phyloP scores from a whole-genome alignment of 78 protist species.

The Goniomonas avonlea region DNA sequence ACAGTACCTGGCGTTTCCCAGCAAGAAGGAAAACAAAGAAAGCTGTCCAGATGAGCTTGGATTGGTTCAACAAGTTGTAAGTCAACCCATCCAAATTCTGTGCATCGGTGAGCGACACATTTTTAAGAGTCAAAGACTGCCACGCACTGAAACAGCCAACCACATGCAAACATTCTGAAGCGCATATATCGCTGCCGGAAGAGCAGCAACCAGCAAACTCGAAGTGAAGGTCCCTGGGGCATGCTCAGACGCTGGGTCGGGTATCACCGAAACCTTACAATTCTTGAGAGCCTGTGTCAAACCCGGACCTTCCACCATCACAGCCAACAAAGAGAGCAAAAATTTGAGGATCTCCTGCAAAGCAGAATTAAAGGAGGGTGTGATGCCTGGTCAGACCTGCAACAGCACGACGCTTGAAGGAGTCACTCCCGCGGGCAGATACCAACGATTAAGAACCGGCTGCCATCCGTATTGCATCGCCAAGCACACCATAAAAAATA shows the following conservation, averaged over 20 bases:
- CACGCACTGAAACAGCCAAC: no score
- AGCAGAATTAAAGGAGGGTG: no score
- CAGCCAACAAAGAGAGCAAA: neutral
- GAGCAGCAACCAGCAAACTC: neutral
- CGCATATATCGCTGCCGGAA: neutral
- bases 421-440: no score
- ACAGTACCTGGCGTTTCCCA: neutral
- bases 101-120: neutral
- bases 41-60: neutral
- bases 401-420: no score
- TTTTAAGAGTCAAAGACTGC: no score
- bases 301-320: neutral
- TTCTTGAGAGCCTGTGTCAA: neutral
- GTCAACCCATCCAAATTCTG: neutral
- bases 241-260: neutral
- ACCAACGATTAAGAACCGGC: no score
- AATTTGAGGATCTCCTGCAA: no score
- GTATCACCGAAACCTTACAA: neutral
- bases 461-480: no score
- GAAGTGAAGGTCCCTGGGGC: neutral
- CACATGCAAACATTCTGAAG: neutral
- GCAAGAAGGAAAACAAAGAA: neutral
- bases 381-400: no score
- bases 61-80: slow-evolving; percentile 6
- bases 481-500: no score